Conservation (phyloP, 345 rosid genomes). For the Dipteronia dyeriana region DNA sequence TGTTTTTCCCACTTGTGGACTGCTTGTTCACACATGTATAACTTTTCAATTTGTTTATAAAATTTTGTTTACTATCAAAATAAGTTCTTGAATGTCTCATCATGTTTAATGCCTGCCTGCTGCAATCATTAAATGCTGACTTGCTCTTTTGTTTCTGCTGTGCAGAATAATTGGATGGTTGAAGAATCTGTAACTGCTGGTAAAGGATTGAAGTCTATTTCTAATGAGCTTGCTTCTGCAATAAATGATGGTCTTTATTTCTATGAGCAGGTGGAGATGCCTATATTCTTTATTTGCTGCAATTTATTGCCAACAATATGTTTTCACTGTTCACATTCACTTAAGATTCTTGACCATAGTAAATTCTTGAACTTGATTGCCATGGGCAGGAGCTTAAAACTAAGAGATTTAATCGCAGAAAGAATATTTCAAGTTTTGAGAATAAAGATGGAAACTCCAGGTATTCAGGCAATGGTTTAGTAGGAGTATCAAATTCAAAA, state of each 20-base stretch:
- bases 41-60: too few species aligned
- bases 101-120: background rate
- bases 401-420: slow-evolving; percentile 53
- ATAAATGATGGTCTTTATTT: slow-evolving; percentile 93
- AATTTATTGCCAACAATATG: background rate
- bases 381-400: slow-evolving; percentile 72
- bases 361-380: slow-evolving; percentile 12
- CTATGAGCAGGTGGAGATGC: slow-evolving; percentile 76
- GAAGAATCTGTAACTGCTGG: slow-evolving; percentile 46
- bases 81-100: background rate
- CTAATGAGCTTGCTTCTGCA: slow-evolving; percentile 79
- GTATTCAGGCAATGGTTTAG: slow-evolving; percentile 37
- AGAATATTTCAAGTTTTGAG: slow-evolving; percentile 51
- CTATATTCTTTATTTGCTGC: background rate
- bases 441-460: slow-evolving; percentile 58
- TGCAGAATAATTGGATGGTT: slow-evolving; percentile 71
- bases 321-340: slow-evolving; percentile 14
- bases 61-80: too few species aligned
- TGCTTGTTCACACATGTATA: too few species aligned
- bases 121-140: background rate
- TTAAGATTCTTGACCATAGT: slow-evolving; percentile 6
- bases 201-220: slow-evolving; percentile 52
- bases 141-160: slow-evolving; percentile 28
- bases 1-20: too few species aligned
- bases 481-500: slow-evolving; percentile 49